phyloP scores from a whole-genome alignment of 108 stramenopile species.

The Fragilaria crotonensis region DNA sequence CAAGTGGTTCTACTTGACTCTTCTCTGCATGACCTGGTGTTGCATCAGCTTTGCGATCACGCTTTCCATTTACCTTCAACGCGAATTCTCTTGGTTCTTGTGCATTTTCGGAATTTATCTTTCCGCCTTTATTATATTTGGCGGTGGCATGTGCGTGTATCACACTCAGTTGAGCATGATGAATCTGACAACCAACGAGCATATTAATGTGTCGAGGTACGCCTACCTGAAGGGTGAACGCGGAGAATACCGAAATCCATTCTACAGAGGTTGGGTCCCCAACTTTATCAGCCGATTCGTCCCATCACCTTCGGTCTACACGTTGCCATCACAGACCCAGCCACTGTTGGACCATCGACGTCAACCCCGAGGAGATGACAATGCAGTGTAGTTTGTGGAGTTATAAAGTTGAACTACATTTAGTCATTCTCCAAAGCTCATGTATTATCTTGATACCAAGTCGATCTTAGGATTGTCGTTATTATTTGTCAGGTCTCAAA shows the following conservation, averaged over 20 bases:
- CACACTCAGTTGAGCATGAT: conserved; percentile 76
- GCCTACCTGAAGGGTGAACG: conserved; percentile 64
- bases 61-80: conserved; percentile 39
- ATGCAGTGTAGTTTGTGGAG: too few species aligned
- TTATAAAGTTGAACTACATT: too few species aligned
- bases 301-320: conserved; percentile 27
- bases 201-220: conserved; percentile 70
- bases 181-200: conserved; percentile 96
- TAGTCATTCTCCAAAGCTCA: too few species aligned
- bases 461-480: too few species aligned
- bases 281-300: conserved; percentile 30
- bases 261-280: conserved; percentile 54
- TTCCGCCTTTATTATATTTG: conserved; percentile 47
- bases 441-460: too few species aligned
- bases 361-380: too few species aligned
- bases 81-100: conserved; percentile 12
- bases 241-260: conserved; percentile 78
- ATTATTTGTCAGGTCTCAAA: too few species aligned
- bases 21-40: conserved; percentile 40
- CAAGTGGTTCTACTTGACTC: conserved; percentile 83
- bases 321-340: neutral
- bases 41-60: conserved; percentile 27
- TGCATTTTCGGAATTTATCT: conserved; percentile 56
- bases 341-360: too few species aligned
- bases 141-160: conserved; percentile 59